Evolutionary conservation across 257 asterid species (phyloP), one percentile per base, ranked within the genome.

Genomic region (Knoxia roxburghii): DNA sequence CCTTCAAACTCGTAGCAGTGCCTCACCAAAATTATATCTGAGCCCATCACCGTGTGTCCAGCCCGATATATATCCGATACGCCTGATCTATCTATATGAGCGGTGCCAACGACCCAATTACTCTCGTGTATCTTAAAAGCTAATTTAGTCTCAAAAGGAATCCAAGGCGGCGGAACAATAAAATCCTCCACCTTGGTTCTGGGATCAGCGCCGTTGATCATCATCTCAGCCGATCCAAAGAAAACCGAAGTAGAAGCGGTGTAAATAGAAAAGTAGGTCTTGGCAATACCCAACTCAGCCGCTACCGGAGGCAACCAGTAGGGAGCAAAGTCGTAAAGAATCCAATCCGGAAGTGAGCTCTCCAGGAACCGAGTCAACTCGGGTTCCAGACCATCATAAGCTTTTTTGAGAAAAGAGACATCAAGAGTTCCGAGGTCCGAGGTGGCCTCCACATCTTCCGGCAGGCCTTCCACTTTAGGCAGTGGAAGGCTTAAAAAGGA

Each of bases 371-470:
- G 41, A 62, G 57, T 61, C n/a, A 70, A 17, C 11, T 24, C 46
- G 0, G 51, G 41, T 30, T 72, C 54, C 7, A 80, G 71, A 1
- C 37, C 72, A 67, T 80, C 82, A 6, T 39, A 80, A 27, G 82
- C 82, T 27, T 21, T 67, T 64, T 76, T 80, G 8, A 80, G 79
- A 46, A 50, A 48, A 14, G 52, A 33, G 0, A 53, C 53, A 0
- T 76, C 41, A 0, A 70, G 70, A n/a, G 29, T n/a, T 0, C 40
- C 69, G 27, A 80, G 10, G 23, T 80, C 77, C 43, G 43, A 53
- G 39, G 82, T 80, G 70, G 84, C 76, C 67, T 80, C 79, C 8
- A 80, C 77, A 58, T 73, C 24, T 37, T 67, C 63, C 0, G 79
- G 77, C 10, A 80, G 79, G 0, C 59, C 65, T 6, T 68, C 68